These are phyloP conservation scores for Podaxis mareebaensis DNA, from an alignment of 768 basidiomycete species.

Conservation along the genomic window DNA sequence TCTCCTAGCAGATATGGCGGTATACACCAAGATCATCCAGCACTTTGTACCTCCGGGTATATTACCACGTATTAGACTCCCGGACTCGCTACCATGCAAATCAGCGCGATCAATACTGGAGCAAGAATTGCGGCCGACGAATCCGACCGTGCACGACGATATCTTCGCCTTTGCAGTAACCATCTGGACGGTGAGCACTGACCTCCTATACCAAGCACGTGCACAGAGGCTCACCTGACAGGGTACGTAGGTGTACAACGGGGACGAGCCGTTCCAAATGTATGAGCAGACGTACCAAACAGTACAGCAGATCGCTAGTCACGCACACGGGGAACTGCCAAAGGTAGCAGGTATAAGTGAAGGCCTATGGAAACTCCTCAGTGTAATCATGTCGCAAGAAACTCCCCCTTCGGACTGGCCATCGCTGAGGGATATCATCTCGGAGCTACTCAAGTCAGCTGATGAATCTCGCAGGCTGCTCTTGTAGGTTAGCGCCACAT, in stretches of 20 bases:
- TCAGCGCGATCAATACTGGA: not conserved
- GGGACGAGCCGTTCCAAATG: not conserved
- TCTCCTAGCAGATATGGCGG: not conserved
- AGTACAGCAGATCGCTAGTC: not conserved
- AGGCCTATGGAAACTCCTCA: not conserved
- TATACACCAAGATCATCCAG: not conserved
- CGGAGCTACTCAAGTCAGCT: not conserved
- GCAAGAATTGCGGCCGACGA: not conserved
- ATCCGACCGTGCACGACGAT: not conserved
- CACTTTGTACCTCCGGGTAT: not conserved
- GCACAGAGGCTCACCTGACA: not conserved
- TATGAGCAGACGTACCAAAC: not conserved
- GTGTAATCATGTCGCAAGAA: not conserved
- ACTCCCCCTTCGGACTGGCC: not conserved
- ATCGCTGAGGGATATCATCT: not conserved
- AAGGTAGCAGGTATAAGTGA: conserved; percentile 1
- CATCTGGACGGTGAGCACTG: not conserved
- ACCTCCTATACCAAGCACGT: too few species aligned
- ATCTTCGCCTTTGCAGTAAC: conserved; percentile 9
- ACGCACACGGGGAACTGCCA: not conserved
- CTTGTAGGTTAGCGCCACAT: not conserved
- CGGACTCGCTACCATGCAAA: conserved; percentile 2
- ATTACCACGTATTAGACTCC: not conserved
- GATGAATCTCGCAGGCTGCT: not conserved
- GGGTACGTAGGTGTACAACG: not conserved